Base-by-base conservation (phyloP, 192 early-diverging fungal species). In the Coemansia sp. region DNA sequence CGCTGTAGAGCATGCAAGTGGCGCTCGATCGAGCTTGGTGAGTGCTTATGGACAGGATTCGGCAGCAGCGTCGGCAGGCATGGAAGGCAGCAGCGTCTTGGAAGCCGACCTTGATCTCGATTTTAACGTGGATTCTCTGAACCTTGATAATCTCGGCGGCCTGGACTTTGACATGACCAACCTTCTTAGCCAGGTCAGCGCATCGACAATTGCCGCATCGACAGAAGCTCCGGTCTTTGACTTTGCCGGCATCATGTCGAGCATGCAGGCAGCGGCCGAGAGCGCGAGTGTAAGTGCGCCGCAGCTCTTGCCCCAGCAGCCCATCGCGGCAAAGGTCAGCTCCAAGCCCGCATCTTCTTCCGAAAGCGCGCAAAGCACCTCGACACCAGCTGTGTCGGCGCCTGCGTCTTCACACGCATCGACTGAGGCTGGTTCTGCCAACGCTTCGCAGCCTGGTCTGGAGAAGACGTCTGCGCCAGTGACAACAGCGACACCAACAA, bases 101-200 rank as follows among this genome's bases (percentile, higher is more conserved):
- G 10, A 10, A 7, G 36, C 63, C 7, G 67, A 50, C 17, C 51
- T 70, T 7, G 58, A 48, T 17, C 57, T 82, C 30, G 74, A 69
- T 5, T 82, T 82, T 32, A 82, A 73, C 45, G 70, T 82, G 29
- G 73, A 82, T 31, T 58, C 67, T 36, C 70, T 82, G 17, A 82
- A 82, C 58, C 58, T 82, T 1, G 73, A 68, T 12, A 69, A 61
- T 25, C 50, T 82, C 5, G 18, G 56, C 17, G 67, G 67, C 11
- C 60, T 80, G 28, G 71, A 75, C 36, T 82, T 82, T 60, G 79
- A 82, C 56, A 52, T 82, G 56, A 56, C 79, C 5, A 73, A 64
- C 31, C 65, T 82, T 18, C 58, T 76, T 7, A 76, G 64, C 18
- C 78, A 81, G n/a, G 72, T 80, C 31, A 75, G 60, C 63, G 58